A percentile compares a stretch with the other conserved stretches of the same genome.
Evolutionary conservation across 2,329 filamentous ascomycete genomes (phyloP).

Genomic region (Tolypocladium amazonense): DNA sequence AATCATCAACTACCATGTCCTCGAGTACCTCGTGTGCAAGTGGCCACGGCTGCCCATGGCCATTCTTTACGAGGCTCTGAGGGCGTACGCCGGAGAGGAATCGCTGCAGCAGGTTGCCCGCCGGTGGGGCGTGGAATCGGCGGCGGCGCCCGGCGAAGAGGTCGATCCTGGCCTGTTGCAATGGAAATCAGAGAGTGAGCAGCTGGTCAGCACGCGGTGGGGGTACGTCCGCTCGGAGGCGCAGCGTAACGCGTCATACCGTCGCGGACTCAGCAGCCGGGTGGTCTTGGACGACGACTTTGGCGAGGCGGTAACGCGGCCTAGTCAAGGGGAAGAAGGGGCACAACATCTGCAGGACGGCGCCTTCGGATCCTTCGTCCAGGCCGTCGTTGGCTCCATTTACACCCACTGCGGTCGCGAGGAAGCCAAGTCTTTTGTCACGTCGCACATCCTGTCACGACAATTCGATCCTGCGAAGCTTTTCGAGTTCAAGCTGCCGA

Average conservation of each 20-base stretch:
- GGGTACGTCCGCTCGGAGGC: constrained; percentile 42
- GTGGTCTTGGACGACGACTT: constrained; percentile 79
- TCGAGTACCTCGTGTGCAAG: constrained; percentile 77
- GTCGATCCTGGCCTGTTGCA: constrained; percentile 88
- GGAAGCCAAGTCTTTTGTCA: constrained; percentile 72
- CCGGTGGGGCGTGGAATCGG: constrained; percentile 87
- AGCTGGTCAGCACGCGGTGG: constrained; percentile 35
- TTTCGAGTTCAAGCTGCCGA: constrained; percentile 77
- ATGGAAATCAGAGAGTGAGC: constrained; percentile 46
- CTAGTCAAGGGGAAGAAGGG: constrained; percentile 15
- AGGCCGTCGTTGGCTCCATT: constrained; percentile 72
- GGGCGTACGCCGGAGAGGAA: constrained; percentile 68
- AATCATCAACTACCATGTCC: constrained; percentile 78
- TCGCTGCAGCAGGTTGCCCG: constrained; percentile 63
- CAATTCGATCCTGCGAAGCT: constrained; percentile 65
- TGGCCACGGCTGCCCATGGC: constrained; percentile 85
- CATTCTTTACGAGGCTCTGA: constrained; percentile 79
- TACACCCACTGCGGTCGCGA: constrained; percentile 76
- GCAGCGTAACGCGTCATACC: constrained; percentile 32
- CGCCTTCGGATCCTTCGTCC: constrained; percentile 68
- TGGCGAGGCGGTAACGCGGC: constrained; percentile 44
- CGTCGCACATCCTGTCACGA: constrained; percentile 71
- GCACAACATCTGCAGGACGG: constrained; percentile 61
- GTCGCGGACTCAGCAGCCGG: constrained; percentile 63
- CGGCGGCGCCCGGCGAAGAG: constrained; percentile 78